A percentile compares a stretch with the other conserved stretches of the same genome.
Evolutionary conservation across 345 rosid species (phyloP).

Genomic region (Euclidium syriacum): DNA sequence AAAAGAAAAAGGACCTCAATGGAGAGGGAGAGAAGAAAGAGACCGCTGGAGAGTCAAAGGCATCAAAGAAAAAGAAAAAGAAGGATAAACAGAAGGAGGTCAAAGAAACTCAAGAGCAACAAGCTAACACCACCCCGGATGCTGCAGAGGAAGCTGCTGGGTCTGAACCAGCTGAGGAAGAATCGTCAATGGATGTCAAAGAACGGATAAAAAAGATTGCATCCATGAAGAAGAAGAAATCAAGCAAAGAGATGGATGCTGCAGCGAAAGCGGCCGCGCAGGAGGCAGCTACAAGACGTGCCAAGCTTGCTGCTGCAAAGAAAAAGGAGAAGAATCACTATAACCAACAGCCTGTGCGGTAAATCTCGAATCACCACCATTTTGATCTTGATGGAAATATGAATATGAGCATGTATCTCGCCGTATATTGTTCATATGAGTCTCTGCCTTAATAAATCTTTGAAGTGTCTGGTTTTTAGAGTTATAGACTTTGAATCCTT

Average conservation of each 20-base stretch:
- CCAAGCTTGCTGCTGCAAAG: slow-evolving; percentile 76
- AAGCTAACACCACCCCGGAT: slow-evolving; percentile 12
- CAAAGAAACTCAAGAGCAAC: slow-evolving; percentile 48
- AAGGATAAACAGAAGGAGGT: slow-evolving; percentile 59
- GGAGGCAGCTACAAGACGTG: slow-evolving; percentile 74
- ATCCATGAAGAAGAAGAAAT: slow-evolving; percentile 65
- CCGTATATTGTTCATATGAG: slow-evolving; percentile 30
- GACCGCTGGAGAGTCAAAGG: slow-evolving; percentile 56
- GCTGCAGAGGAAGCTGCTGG: slow-evolving; percentile 26
- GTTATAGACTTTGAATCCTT: slow-evolving; percentile 8
- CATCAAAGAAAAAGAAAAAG: slow-evolving; percentile 68
- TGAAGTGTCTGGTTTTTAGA: slow-evolving; percentile 15
- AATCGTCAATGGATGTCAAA: slow-evolving; percentile 48
- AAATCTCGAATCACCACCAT: slow-evolving; percentile 16
- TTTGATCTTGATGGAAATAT: slow-evolving; percentile 22
- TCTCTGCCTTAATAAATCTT: slow-evolving; percentile 24
- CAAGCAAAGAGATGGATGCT: slow-evolving; percentile 67
- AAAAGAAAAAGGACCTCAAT: slow-evolving; percentile 34
- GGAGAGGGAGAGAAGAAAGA: slow-evolving; percentile 57
- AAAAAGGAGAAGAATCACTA: slow-evolving; percentile 86
- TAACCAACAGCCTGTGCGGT: slow-evolving; percentile 75
- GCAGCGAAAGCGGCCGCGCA: slow-evolving; percentile 65
- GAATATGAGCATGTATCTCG: slow-evolving; percentile 24
- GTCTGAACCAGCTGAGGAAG: slow-evolving; percentile 41
- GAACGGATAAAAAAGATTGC: slow-evolving; percentile 61